Evolutionary conservation across 2,329 filamentous ascomycete genomes (phyloP).

Genomic region (Blumeriella jaapii): DNA sequence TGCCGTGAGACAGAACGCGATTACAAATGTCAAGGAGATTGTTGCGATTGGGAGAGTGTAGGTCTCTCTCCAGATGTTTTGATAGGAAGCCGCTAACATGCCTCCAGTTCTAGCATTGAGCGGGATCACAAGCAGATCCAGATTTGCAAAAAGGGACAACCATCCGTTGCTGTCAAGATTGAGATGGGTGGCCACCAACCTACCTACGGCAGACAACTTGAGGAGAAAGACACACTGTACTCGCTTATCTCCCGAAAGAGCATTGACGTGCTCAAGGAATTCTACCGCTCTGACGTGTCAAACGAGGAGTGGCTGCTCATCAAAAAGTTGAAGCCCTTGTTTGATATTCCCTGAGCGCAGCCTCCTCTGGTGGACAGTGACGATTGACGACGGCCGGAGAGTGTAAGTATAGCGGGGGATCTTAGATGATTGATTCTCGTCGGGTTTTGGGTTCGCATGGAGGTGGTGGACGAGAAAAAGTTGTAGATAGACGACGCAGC

Average conservation of each 20-base stretch:
- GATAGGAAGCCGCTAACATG: constrained; percentile 15
- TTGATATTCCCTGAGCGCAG: constrained; percentile 52
- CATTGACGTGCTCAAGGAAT: constrained; percentile 94
- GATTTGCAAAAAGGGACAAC: constrained; percentile 89
- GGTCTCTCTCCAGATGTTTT: constrained; percentile 10
- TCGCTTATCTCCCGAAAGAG: constrained; percentile 75
- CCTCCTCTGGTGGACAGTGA: not conserved
- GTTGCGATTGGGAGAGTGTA: constrained; percentile 74
- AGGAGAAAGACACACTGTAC: constrained; percentile 83
- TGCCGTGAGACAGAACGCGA: constrained; percentile 69
- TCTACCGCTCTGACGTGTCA: constrained; percentile 75
- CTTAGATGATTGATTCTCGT: not conserved
- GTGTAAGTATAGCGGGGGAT: constrained; percentile 3
- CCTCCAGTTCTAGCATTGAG: constrained; percentile 76
- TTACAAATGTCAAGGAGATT: constrained; percentile 73
- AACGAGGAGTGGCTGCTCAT: constrained; percentile 94
- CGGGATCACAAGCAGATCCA: constrained; percentile 92
- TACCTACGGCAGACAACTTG: constrained; percentile 85
- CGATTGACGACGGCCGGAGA: constrained; percentile 1
- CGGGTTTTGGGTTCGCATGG: constrained; percentile 2
- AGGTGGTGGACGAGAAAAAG: constrained; percentile 8
- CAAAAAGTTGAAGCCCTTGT: constrained; percentile 87
- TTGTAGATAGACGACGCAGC: constrained; percentile 8
- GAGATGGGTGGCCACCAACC: constrained; percentile 89
- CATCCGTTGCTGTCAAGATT: constrained; percentile 96